A percentile compares a stretch with the other conserved stretches of the same genome.
These are phyloP conservation scores for Penicillium sp. DNA, from an alignment of 2,329 filamentous ascomycete genomes.

Conservation along the genomic window DNA sequence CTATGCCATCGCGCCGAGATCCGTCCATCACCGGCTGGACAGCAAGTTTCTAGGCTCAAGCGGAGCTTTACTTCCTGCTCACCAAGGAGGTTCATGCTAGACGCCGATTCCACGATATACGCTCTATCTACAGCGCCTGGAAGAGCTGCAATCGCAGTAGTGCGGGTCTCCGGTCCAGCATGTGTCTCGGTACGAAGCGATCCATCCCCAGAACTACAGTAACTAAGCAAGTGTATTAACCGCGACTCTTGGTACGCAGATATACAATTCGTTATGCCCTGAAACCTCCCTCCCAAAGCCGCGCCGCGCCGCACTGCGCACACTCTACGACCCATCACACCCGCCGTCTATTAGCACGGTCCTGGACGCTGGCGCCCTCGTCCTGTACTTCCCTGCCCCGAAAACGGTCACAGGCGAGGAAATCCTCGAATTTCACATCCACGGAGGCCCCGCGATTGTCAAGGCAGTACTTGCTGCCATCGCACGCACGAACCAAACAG, in stretches of 20 bases:
- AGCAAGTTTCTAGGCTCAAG: background rate
- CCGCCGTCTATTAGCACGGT: constrained; percentile 44
- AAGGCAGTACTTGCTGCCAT: constrained; percentile 82
- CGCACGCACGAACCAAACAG: constrained; percentile 41
- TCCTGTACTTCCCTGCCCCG: constrained; percentile 80
- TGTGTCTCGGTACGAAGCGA: constrained; percentile 61
- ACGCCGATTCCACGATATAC: constrained; percentile 70
- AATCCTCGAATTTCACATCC: constrained; percentile 89
- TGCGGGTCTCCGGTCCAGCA: constrained; percentile 79
- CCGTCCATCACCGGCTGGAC: constrained; percentile 3
- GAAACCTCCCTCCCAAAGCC: constrained; percentile 55
- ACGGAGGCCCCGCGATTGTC: constrained; percentile 86
- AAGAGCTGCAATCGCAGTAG: constrained; percentile 84
- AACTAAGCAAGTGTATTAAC: constrained; percentile 6
- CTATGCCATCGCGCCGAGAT: constrained; percentile 13
- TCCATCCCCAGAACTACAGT: background rate
- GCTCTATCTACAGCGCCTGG: constrained; percentile 86
- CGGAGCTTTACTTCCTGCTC: constrained; percentile 27
- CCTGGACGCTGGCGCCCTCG: constrained; percentile 74
- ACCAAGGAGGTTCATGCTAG: constrained; percentile 18
- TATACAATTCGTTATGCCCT: constrained; percentile 67
- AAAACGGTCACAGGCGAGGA: constrained; percentile 90
- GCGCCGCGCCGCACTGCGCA: constrained; percentile 70
- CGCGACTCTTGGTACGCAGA: constrained; percentile 38
- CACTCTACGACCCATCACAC: constrained; percentile 63